Base-by-base conservation (phyloP, 2,329 filamentous ascomycete genomes). In the Dactylellina leptospora region DNA sequence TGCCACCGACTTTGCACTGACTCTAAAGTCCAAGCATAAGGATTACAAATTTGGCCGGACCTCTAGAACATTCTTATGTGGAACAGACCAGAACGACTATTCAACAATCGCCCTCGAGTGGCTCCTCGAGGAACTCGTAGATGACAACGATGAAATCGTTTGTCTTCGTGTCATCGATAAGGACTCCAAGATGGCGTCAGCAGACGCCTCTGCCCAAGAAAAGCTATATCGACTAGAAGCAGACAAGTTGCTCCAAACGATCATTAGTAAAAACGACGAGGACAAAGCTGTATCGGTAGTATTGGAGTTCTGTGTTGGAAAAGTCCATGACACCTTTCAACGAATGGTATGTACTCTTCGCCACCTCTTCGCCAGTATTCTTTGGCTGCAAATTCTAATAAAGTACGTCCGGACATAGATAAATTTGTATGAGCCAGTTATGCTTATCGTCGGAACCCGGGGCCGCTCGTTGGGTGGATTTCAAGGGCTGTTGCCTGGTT, bases 21-120 rank as follows among this genome's bases (percentile, higher is more conserved):
- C 92, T 0, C 83, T 96, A 69, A 92, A 92, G 77, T 87, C 90
- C 75, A 91, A 92, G 78, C 93, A 97, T 80, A 89, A 89, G 75
- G 91, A 93, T 75, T 96, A 95, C 80, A 88, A 91, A 76, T 88
- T 88, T 74, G 88, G 88, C 42, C 88, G 92, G 72, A 86, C 91
- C 70, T 95, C 91, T 59, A 87, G 93, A 58, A 96, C 91, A 6
- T 96, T 96, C 77, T 87, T 97, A 78, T 93, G 93, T 74, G 93
- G 93, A 18, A 90, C 93, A 16, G 93, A 96, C 80, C 90, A 93
- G 77, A 92, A 96, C 76, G 86, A 91, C 68, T 96, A 96, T 80
- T 96, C 92, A 4, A 91, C 96, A 74, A 95, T 93, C 80, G 93
- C 93, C 13, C 83, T 97, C 16, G 91, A 96, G 80, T 97, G 92